Conservation (phyloP, 1,139 yeast species). For the Candida sanyaensis region DNA sequence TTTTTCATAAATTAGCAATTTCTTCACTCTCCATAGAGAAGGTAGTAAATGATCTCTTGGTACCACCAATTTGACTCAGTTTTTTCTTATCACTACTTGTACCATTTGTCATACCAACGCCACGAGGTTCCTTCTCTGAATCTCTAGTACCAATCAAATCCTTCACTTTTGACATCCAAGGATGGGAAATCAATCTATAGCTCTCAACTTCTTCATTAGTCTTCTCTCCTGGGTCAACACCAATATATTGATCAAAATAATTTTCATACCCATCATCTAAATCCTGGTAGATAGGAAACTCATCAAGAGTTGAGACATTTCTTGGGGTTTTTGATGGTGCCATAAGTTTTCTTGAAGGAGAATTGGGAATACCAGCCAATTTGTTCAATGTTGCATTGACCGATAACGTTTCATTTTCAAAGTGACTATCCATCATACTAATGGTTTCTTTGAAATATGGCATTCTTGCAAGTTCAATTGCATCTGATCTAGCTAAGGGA, state of each 20-base stretch:
- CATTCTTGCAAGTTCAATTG: conserved; percentile 45
- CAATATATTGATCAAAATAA: conserved; percentile 17
- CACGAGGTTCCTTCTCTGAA: conserved; percentile 6
- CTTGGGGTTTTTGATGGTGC: background rate
- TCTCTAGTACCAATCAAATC: conserved; percentile 4
- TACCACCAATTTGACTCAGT: conserved; percentile 3
- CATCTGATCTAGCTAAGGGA: conserved; percentile 56
- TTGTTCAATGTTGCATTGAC: conserved; percentile 8
- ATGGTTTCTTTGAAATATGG: conserved; percentile 53
- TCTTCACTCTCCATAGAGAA: conserved; percentile 14
- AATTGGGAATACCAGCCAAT: conserved; percentile 12
- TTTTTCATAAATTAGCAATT: conserved; percentile 4
- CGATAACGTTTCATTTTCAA: conserved; percentile 9
- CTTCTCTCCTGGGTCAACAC: background rate
- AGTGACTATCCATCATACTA: conserved; percentile 11
- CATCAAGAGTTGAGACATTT: conserved; percentile 2
- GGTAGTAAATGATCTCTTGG: conserved; percentile 13
- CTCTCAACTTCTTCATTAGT: conserved; percentile 1
- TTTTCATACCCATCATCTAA: conserved; percentile 29
- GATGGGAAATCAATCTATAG: conserved; percentile 1
- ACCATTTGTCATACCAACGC: background rate
- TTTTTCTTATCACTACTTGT: background rate
- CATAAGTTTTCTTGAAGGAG: conserved; percentile 8
- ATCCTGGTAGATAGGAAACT: conserved; percentile 20
- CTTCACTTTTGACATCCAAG: conserved; percentile 9